These are phyloP conservation scores for Paramecium tetraurelia DNA, from an alignment of 73 alveolate genomes.

Conservation along the genomic window DNA sequence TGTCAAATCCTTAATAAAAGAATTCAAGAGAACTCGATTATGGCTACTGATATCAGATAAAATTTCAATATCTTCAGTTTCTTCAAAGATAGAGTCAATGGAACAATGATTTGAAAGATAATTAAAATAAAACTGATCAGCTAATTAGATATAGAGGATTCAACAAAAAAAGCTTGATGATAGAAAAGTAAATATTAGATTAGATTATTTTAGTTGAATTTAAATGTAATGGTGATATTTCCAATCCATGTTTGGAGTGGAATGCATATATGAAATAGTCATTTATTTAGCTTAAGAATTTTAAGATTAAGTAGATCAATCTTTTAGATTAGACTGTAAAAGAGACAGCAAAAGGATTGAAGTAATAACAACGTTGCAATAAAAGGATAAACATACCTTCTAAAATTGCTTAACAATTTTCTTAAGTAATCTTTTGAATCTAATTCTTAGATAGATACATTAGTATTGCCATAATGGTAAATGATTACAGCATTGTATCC, in stretches of 20 bases:
- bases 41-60: slow-evolving; percentile 26
- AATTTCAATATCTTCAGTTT: not conserved
- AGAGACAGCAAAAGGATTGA: slow-evolving; percentile 44
- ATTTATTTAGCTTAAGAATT: not conserved
- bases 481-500: not conserved
- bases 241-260: slow-evolving; percentile 46
- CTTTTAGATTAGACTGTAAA: slow-evolving; percentile 37
- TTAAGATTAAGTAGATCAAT: slow-evolving; percentile 21
- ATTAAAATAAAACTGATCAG: not conserved
- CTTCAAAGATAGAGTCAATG: not conserved
- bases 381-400: slow-evolving; percentile 34
- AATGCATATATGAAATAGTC: slow-evolving; percentile 53
- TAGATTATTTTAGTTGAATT: not conserved
- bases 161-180: not conserved
- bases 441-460: not conserved
- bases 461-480: slow-evolving; percentile 3
- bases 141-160: not conserved
- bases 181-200: not conserved
- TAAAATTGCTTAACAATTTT: slow-evolving; percentile 35
- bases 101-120: not conserved
- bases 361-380: slow-evolving; percentile 15
- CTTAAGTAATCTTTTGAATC: not conserved
- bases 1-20: not conserved
- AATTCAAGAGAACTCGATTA: not conserved
- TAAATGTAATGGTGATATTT: slow-evolving; percentile 32